These are phyloP conservation scores for Didymellaceae sp. DNA, from an alignment of 2,329 filamentous ascomycete species.

Conservation along the genomic window DNA sequence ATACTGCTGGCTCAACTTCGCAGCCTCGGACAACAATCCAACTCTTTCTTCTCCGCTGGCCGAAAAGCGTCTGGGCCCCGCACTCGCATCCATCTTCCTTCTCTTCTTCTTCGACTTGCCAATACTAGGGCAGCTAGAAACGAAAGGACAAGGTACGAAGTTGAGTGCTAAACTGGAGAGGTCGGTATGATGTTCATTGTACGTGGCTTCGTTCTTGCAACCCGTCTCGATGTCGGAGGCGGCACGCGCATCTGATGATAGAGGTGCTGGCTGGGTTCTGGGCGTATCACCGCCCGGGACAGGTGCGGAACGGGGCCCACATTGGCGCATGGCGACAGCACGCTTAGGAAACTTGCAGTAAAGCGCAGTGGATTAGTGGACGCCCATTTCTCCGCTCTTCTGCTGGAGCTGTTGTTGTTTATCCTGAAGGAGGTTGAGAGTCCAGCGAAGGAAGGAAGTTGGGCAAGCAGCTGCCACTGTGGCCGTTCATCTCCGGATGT, in stretches of 20 bases:
- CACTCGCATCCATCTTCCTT: slow-evolving; percentile 40
- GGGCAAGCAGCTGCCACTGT: background rate
- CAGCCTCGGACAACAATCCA: slow-evolving; percentile 30
- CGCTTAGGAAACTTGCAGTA: slow-evolving; percentile 7
- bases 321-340: slow-evolving; percentile 14
- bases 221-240: slow-evolving; percentile 14
- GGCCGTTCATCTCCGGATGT: slow-evolving; percentile 14
- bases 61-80: slow-evolving; percentile 41
- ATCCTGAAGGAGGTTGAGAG: slow-evolving; percentile 8
- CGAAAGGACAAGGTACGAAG: slow-evolving; percentile 31
- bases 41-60: slow-evolving; percentile 35
- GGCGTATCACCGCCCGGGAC: background rate
- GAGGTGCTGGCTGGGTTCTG: slow-evolving; percentile 8
- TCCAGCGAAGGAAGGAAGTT: slow-evolving; percentile 10
- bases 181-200: slow-evolving; percentile 18
- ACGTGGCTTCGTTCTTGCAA: slow-evolving; percentile 12
- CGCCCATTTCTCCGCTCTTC: slow-evolving; percentile 8
- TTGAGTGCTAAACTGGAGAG: slow-evolving; percentile 34
- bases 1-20: slow-evolving; percentile 33
- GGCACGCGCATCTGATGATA: slow-evolving; percentile 13
- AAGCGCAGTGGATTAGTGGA: slow-evolving; percentile 12
- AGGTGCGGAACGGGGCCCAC: slow-evolving; percentile 1
- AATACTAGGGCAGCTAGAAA: slow-evolving; percentile 17
- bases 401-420: slow-evolving; percentile 13
- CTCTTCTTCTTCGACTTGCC: slow-evolving; percentile 22